Conservation (phyloP, 148 eudicot species). For the Silene conica region DNA sequence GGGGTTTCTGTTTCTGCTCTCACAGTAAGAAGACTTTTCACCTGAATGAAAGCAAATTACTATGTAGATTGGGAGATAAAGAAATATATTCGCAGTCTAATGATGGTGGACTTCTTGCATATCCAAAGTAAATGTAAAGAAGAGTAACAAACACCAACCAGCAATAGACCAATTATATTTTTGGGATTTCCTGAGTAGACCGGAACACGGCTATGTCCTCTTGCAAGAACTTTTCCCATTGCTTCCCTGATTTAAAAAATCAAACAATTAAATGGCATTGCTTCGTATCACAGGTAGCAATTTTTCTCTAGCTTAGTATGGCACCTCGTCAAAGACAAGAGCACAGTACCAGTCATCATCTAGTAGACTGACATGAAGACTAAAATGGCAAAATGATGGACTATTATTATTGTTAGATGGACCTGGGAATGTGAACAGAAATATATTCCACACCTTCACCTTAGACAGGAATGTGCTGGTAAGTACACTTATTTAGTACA, state of each 20-base stretch:
- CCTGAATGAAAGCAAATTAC: constrained; percentile 33
- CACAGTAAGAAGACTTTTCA: constrained; percentile 90
- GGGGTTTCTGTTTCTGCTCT: constrained; percentile 90
- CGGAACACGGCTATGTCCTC: constrained; percentile 95
- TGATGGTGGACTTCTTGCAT: not conserved
- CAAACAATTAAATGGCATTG: not conserved
- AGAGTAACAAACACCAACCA: constrained; percentile 40
- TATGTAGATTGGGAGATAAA: not conserved
- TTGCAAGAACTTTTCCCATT: constrained; percentile 86
- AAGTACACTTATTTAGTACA: too few species aligned
- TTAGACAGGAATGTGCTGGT: too few species aligned
- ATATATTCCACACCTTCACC: too few species aligned
- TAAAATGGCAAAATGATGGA: too few species aligned
- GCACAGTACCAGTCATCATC: not conserved
- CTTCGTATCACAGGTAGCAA: not conserved
- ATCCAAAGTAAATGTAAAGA: not conserved
- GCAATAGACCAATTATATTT: constrained; percentile 78
- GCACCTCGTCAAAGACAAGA: not conserved
- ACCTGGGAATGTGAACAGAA: too few species aligned
- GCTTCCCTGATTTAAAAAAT: constrained; percentile 56
- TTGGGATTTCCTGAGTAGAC: constrained; percentile 71
- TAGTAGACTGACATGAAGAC: not conserved
- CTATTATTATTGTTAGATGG: too few species aligned
- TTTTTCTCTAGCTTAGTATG: not conserved
- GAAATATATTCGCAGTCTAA: not conserved